Evolutionary conservation across 768 basidiomycete genomes (phyloP).

Genomic region (Auriscalpium orientale): DNA sequence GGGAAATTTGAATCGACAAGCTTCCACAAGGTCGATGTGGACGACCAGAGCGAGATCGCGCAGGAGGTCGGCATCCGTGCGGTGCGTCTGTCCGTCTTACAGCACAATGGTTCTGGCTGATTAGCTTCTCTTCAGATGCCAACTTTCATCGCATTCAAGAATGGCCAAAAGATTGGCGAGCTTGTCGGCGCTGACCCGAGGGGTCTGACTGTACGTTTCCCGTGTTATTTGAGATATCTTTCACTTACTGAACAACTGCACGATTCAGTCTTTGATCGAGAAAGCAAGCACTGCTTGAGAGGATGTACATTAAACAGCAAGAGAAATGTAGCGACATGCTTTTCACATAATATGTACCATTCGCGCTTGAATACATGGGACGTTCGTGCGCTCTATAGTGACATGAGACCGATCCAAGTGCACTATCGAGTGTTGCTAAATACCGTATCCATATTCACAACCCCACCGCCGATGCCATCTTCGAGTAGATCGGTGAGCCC

Average conservation of each 20-base stretch:
- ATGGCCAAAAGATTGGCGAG: slow-evolving; percentile 27
- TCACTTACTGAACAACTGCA: no score
- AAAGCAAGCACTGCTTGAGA: no score
- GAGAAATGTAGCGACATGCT: no score
- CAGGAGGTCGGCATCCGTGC: slow-evolving; percentile 55
- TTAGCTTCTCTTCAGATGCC: slow-evolving; percentile 27
- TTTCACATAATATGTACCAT: no score
- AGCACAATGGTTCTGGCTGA: background rate
- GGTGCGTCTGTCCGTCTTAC: slow-evolving; percentile 31
- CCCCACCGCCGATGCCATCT: slow-evolving; percentile 33
- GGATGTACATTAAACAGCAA: no score
- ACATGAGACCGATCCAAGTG: no score
- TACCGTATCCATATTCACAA: no score
- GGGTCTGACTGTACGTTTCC: slow-evolving; percentile 19
- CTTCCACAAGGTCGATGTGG: slow-evolving; percentile 74
- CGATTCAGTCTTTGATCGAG: no score
- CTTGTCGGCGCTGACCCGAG: slow-evolving; percentile 43
- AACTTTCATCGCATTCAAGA: slow-evolving; percentile 32
- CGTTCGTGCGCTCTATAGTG: no score
- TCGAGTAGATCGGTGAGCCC: slow-evolving; percentile 47
- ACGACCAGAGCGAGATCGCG: slow-evolving; percentile 44
- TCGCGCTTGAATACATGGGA: no score
- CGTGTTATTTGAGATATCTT: background rate
- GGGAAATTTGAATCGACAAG: slow-evolving; percentile 27
- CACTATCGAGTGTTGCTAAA: no score